Evolutionary conservation across 805 yeast genomes (phyloP), one percentile per base, ranked within the genome.

Genomic region (Kodamaea kakaduensis): DNA sequence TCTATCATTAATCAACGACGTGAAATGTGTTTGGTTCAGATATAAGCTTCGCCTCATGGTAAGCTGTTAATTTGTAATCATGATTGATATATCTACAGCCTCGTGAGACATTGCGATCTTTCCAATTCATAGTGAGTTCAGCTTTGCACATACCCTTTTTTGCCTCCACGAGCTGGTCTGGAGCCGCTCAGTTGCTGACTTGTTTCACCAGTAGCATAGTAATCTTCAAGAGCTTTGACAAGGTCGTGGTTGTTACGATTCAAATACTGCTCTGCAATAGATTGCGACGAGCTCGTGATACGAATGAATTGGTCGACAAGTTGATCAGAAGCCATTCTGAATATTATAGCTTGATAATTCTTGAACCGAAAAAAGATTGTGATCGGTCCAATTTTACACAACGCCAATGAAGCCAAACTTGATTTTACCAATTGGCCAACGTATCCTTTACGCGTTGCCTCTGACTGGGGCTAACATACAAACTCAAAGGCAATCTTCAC

Each of bases 141-240:
- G 12, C 19, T 3, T 20, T 10, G 18, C 16, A 34, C 28, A 12
- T 16, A 22, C 24, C 31, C 18, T 18, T 17, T 24, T 13, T 28
- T 25, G 20, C 25, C 33, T 24, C 32, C 26, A 17, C 18, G 15
- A 17, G 30, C 13, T 32, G 35, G 15, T 8, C 19, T 26, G 15
- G 19, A 9, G 10, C 12, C 5, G n/a, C 36, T 19, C 36, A 20
- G 37, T 29, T 8, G 27, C 32, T 17, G 29, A 15, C 15, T 10
- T 32, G n/a, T n/a, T 31, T 27, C 31, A 21, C 18, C 45, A 16
- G 47, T 44, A 24, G 61, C 63, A 42, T 55, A 65, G 48, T 38
- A 67, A 44, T 67, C 73, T 37, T 67, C 71, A 41, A 67, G 59
- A 23, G 73, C 68, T 24, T 50, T 55, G 29, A 56, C 51, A 38